phyloP scores from a whole-genome alignment of 495 filamentous ascomycete genomes.

The Penicillium steckii region DNA sequence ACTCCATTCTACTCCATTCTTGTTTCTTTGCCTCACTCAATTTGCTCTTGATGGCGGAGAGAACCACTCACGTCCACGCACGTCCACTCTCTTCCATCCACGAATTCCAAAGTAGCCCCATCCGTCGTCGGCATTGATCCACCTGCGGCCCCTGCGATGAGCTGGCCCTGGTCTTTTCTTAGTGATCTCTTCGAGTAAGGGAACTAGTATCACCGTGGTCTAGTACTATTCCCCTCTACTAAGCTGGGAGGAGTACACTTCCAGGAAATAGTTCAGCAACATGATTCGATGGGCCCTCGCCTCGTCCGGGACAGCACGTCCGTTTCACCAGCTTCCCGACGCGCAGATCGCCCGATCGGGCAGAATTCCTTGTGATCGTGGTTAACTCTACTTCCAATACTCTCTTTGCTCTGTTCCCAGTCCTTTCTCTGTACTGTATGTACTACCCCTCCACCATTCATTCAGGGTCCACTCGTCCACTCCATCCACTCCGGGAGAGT shows the following conservation, averaged over 20 bases:
- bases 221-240: no score
- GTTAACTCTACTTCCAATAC: neutral
- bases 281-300: constrained; percentile 7
- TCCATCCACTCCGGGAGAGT: neutral
- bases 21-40: neutral
- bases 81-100: constrained; percentile 14
- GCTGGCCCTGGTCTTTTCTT: constrained; percentile 36
- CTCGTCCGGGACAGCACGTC: neutral
- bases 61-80: neutral
- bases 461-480: constrained; percentile 4
- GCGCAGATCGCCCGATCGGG: constrained; percentile 20
- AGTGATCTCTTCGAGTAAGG: neutral
- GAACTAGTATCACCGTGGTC: neutral
- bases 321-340: constrained; percentile 17
- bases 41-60: neutral
- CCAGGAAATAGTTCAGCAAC: constrained; percentile 24
- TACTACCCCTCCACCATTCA: neutral
- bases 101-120: constrained; percentile 1
- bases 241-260: no score
- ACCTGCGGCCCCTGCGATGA: constrained; percentile 37
- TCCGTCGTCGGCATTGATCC: constrained; percentile 4
- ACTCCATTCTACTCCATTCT: neutral
- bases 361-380: constrained; percentile 4
- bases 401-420: neutral
- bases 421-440: neutral